Conservation (phyloP, 1,284 basidiomycete species). For the Boletus semigastroideus region DNA sequence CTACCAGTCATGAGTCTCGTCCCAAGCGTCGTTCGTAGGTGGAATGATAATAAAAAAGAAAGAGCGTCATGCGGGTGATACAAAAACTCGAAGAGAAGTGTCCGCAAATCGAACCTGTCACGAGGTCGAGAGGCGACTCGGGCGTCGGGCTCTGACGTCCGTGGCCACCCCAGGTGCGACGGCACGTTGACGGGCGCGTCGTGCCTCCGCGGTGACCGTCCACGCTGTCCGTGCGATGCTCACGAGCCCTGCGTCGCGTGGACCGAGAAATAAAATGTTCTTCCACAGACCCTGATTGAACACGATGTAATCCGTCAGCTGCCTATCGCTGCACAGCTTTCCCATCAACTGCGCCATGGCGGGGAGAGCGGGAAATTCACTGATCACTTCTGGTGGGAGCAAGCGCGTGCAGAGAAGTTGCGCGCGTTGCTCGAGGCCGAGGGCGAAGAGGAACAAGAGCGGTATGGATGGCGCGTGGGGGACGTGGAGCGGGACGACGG, state of each 20-base stretch:
- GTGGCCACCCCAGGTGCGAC: slow-evolving; percentile 12
- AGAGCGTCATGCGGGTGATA: slow-evolving; percentile 19
- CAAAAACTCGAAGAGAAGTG: background rate
- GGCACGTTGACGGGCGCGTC: slow-evolving; percentile 28
- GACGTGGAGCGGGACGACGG: slow-evolving; percentile 33
- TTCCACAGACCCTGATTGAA: slow-evolving; percentile 46
- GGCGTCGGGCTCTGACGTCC: slow-evolving; percentile 8
- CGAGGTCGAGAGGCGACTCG: slow-evolving; percentile 8
- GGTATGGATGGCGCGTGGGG: slow-evolving; percentile 36
- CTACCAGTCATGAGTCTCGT: slow-evolving; percentile 31
- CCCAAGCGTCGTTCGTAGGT: slow-evolving; percentile 23
- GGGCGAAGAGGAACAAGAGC: slow-evolving; percentile 31
- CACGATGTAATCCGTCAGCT: slow-evolving; percentile 30
- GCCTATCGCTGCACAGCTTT: slow-evolving; percentile 27
- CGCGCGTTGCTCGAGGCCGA: slow-evolving; percentile 33
- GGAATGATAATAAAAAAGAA: slow-evolving; percentile 22
- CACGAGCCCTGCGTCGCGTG: slow-evolving; percentile 36
- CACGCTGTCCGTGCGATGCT: slow-evolving; percentile 41
- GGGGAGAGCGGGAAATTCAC: slow-evolving; percentile 50
- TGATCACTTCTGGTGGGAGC: slow-evolving; percentile 41
- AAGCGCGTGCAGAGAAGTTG: slow-evolving; percentile 39
- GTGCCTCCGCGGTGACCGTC: slow-evolving; percentile 45
- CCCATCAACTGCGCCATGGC: slow-evolving; percentile 51
- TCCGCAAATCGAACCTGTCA: slow-evolving; percentile 19
- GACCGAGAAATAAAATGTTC: slow-evolving; percentile 42